These are phyloP conservation scores for Vaccinium darrowii DNA, from an alignment of 148 eudicot genomes.

Conservation along the genomic window DNA sequence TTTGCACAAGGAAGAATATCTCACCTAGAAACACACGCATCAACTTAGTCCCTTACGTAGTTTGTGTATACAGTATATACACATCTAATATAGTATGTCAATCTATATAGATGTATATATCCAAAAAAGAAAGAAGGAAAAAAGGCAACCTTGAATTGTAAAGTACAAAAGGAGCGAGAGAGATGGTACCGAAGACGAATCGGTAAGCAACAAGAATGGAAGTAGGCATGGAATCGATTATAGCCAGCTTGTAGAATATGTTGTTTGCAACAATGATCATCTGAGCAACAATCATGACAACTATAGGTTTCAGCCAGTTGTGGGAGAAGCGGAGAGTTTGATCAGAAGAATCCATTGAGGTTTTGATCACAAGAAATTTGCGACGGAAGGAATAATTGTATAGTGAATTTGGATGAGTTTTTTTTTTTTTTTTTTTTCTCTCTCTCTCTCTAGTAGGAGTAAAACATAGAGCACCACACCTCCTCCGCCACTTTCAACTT, in stretches of 20 bases:
- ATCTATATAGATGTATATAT: too few relatives aligned
- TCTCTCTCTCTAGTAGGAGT: not conserved
- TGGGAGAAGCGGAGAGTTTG: not conserved
- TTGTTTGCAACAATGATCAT: not conserved
- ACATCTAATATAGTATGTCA: too few relatives aligned
- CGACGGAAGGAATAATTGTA: too few relatives aligned
- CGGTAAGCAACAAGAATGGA: constrained; percentile 14
- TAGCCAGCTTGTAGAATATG: constrained; percentile 5
- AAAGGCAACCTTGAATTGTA: not conserved
- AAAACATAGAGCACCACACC: too few relatives aligned
- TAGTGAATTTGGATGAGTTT: too few relatives aligned
- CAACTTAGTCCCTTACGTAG: too few relatives aligned
- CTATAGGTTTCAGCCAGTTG: not conserved
- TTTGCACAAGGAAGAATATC: too few relatives aligned
- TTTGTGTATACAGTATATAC: too few relatives aligned
- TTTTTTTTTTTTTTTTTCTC: too few relatives aligned
- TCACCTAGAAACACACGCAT: too few relatives aligned
- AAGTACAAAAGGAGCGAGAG: not conserved
- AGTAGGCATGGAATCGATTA: not conserved
- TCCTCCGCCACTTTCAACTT: too few relatives aligned
- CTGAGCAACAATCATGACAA: not conserved
- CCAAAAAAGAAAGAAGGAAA: not conserved
- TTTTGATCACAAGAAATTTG: too few relatives aligned
- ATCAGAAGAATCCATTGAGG: not conserved
- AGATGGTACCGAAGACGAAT: not conserved